These are phyloP conservation scores for Dunaliella primolecta DNA, from an alignment of 139 green algal species.

Conservation along the genomic window DNA sequence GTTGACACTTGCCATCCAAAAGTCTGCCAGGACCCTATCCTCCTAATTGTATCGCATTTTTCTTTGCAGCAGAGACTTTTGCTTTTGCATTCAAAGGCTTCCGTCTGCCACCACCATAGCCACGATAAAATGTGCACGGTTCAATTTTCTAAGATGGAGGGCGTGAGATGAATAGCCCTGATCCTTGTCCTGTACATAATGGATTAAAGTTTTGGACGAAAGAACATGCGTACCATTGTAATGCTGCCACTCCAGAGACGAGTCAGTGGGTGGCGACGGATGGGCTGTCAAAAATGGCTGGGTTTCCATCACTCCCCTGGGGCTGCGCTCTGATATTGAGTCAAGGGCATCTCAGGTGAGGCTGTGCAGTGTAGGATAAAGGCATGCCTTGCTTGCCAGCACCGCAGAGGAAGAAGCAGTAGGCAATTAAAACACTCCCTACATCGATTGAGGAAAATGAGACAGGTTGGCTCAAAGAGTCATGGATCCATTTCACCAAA, in stretches of 20 bases:
- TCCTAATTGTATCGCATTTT: no score
- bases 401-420: not conserved
- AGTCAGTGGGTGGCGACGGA: conserved; percentile 49
- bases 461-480: no score
- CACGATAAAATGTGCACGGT: not conserved
- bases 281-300: conserved; percentile 63
- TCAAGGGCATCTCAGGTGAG: not conserved
- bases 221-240: not conserved
- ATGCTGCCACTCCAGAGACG: conserved; percentile 45
- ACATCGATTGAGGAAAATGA: no score
- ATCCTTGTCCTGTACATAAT: not conserved
- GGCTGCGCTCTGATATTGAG: conserved; percentile 22
- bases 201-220: not conserved
- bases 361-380: not conserved
- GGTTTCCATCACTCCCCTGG: conserved; percentile 58
- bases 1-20: no score
- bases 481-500: not conserved
- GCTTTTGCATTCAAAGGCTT: no score
- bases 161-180: not conserved
- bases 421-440: no score
- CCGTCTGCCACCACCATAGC: no score
- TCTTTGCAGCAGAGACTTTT: no score
- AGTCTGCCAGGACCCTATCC: no score
- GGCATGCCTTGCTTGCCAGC: not conserved
- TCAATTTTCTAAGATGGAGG: no score